phyloP scores from a whole-genome alignment of 768 basidiomycete genomes.

The Termitomyces sp. region DNA sequence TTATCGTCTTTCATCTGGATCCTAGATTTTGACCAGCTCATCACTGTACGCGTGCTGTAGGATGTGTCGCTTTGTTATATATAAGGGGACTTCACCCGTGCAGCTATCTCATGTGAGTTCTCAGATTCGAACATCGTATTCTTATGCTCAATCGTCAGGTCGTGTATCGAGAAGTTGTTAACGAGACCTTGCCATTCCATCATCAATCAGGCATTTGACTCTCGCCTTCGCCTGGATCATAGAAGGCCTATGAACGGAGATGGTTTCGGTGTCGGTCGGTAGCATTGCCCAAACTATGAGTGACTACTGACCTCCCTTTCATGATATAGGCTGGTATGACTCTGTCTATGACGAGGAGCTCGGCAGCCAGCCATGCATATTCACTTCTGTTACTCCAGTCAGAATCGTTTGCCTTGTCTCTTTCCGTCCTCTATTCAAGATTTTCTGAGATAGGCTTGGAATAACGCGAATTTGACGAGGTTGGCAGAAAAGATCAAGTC shows the following conservation, averaged over 20 bases:
- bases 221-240: conserved; percentile 76
- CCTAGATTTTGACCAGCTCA: neutral
- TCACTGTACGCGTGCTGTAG: neutral
- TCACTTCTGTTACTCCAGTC: conserved; percentile 92
- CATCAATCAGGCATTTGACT: conserved; percentile 97
- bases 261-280: conserved; percentile 91
- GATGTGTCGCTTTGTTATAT: conserved; percentile 89
- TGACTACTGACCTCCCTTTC: neutral
- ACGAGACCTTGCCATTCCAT: conserved; percentile 94
- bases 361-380: conserved; percentile 88
- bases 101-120: conserved; percentile 76
- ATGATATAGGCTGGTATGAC: conserved; percentile 84
- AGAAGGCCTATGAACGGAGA: conserved; percentile 91
- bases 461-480: conserved; percentile 89
- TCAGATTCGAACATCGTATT: neutral
- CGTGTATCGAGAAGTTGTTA: conserved; percentile 51
- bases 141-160: conserved; percentile 2
- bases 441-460: conserved; percentile 72
- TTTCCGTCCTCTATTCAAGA: neutral
- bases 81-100: conserved; percentile 93
- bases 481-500: conserved; percentile 97
- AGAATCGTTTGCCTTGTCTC: conserved; percentile 16
- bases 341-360: conserved; percentile 79
- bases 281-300: neutral
- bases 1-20: too few relatives aligned